Evolutionary conservation across 176 grass and related monocot genomes (phyloP).

Genomic region (Rhipidocladum racemiflorum): DNA sequence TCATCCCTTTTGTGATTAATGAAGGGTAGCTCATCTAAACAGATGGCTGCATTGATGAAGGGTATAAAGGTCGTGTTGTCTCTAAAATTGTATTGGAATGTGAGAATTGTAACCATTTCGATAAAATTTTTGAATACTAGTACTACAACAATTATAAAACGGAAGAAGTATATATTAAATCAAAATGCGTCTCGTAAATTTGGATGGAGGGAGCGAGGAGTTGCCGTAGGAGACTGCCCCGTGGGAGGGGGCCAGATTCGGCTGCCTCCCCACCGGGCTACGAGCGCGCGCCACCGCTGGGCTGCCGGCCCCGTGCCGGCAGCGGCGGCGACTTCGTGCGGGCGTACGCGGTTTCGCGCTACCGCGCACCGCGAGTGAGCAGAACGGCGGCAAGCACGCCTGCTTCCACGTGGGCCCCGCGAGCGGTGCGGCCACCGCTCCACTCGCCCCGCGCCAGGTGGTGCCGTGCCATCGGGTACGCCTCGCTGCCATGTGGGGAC

Average conservation of each 20-base stretch:
- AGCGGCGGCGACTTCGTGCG: neutral
- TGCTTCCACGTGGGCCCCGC: neutral
- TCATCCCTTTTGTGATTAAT: too few species aligned
- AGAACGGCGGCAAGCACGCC: neutral
- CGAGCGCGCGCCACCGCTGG: neutral
- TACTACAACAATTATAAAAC: too few species aligned
- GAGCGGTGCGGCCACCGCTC: neutral
- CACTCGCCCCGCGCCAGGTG: slow-evolving; percentile 16
- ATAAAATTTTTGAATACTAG: too few species aligned
- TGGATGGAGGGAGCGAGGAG: too few species aligned
- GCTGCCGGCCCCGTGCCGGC: slow-evolving; percentile 31
- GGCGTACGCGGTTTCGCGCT: neutral
- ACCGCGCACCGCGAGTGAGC: slow-evolving; percentile 22
- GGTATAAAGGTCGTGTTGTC: too few species aligned
- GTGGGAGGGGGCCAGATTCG: neutral
- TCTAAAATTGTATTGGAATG: too few species aligned
- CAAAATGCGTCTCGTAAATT: too few species aligned
- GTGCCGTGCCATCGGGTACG: neutral
- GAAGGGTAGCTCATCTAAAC: too few species aligned
- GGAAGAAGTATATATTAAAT: too few species aligned
- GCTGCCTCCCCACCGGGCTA: neutral
- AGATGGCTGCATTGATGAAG: too few species aligned
- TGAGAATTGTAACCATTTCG: too few species aligned
- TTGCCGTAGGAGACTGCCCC: neutral
- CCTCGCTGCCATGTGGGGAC: neutral